Percentiles rank a stretch among this genome's conserved stretches.
Conservation (phyloP, 1,284 basidiomycete genomes). For the Ceratobasidium sp. region DNA sequence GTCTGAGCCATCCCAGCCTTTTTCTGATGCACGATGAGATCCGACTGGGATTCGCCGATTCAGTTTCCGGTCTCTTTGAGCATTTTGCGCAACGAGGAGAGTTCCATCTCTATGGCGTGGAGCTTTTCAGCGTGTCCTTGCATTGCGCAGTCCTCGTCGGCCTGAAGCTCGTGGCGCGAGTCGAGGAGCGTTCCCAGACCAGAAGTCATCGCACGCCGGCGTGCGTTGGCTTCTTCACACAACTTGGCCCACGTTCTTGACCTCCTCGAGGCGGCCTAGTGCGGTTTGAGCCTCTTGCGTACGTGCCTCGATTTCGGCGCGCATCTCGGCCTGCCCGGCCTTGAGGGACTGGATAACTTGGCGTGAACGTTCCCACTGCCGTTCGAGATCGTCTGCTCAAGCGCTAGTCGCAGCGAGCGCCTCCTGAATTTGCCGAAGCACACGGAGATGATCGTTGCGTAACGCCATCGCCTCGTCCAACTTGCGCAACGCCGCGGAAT, state of each 20-base stretch:
- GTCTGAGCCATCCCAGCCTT: slow-evolving; percentile 75
- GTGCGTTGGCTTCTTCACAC: slow-evolving; percentile 88
- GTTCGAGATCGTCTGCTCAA: slow-evolving; percentile 86
- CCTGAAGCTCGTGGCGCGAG: slow-evolving; percentile 80
- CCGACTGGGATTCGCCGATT: slow-evolving; percentile 75
- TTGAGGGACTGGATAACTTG: slow-evolving; percentile 78
- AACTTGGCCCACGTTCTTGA: slow-evolving; percentile 91
- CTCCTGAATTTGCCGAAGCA: slow-evolving; percentile 85
- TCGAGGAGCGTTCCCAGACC: slow-evolving; percentile 87
- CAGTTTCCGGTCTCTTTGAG: slow-evolving; percentile 81
- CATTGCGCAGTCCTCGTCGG: slow-evolving; percentile 79
- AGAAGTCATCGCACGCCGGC: slow-evolving; percentile 85
- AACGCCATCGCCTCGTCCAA: slow-evolving; percentile 79
- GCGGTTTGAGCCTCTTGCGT: slow-evolving; percentile 79
- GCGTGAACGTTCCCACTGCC: slow-evolving; percentile 75
- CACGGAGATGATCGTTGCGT: slow-evolving; percentile 85
- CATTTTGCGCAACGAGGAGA: slow-evolving; percentile 78
- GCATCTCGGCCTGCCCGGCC: slow-evolving; percentile 78
- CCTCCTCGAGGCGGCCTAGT: slow-evolving; percentile 73
- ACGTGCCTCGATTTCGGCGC: slow-evolving; percentile 80
- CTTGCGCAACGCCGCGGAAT: slow-evolving; percentile 66
- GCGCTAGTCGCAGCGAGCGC: slow-evolving; percentile 81
- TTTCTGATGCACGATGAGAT: slow-evolving; percentile 77
- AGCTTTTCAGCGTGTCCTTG: slow-evolving; percentile 85
- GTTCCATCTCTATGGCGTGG: slow-evolving; percentile 82